Evolutionary conservation across 768 basidiomycete genomes (phyloP).

Genomic region (Lactarius trivialis): DNA sequence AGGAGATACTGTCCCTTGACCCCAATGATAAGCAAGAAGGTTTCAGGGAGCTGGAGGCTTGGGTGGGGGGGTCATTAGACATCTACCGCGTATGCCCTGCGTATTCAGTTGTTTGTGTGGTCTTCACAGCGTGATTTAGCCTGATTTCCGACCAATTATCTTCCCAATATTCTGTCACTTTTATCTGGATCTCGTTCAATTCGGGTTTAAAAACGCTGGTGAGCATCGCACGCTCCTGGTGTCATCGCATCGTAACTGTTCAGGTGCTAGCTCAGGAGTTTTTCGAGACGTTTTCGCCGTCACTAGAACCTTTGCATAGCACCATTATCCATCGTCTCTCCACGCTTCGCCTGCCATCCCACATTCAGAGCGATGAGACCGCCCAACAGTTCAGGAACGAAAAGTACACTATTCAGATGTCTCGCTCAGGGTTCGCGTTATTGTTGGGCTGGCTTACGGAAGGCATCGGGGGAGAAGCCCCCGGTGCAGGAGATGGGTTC

Average conservation of each 20-base stretch:
- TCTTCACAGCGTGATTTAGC: slow-evolving; percentile 39
- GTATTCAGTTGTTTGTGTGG: not conserved
- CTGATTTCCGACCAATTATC: slow-evolving; percentile 87
- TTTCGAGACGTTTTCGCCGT: slow-evolving; percentile 60
- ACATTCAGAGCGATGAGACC: slow-evolving; percentile 75
- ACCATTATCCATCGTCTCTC: slow-evolving; percentile 70
- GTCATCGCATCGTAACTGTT: slow-evolving; percentile 20
- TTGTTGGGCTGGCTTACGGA: slow-evolving; percentile 96
- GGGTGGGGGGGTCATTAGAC: slow-evolving; percentile 86
- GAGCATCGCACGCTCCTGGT: slow-evolving; percentile 27
- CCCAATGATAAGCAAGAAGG: slow-evolving; percentile 84
- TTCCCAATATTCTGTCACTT: slow-evolving; percentile 98
- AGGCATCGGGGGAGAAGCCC: slow-evolving; percentile 78
- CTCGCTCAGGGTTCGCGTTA: slow-evolving; percentile 84
- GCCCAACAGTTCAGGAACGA: slow-evolving; percentile 84
- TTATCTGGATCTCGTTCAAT: slow-evolving; percentile 88
- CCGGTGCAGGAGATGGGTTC: slow-evolving; percentile 74
- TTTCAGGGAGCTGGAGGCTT: slow-evolving; percentile 76
- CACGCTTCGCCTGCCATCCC: slow-evolving; percentile 71
- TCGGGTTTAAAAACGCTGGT: slow-evolving; percentile 89
- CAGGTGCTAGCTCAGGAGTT: slow-evolving; percentile 58
- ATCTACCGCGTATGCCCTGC: slow-evolving; percentile 70
- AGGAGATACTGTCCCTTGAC: slow-evolving; percentile 74
- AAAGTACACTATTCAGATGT: slow-evolving; percentile 87
- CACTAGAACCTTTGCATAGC: slow-evolving; percentile 59